phyloP scores from a whole-genome alignment of 306 rosid genomes.

The Abrus precatorius region DNA sequence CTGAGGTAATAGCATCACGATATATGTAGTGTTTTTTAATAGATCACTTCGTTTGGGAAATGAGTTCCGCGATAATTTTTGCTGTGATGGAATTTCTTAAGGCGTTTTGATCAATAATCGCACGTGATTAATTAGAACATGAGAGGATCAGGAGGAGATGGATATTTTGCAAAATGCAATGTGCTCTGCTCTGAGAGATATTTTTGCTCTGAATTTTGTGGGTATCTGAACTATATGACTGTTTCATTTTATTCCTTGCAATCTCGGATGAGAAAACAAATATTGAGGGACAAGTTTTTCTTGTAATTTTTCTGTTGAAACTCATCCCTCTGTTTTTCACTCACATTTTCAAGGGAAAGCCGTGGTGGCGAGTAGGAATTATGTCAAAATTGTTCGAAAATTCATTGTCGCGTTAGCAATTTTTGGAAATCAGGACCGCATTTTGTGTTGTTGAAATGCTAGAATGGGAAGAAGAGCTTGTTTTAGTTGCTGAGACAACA shows the following conservation, averaged over 20 bases:
- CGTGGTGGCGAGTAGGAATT: background rate
- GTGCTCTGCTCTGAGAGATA: constrained; percentile 13
- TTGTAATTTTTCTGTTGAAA: background rate
- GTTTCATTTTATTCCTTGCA: background rate
- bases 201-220: constrained; percentile 1
- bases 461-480: constrained; percentile 33
- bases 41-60: background rate
- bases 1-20: background rate
- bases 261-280: background rate
- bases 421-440: background rate
- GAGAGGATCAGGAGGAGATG: background rate
- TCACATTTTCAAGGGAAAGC: background rate
- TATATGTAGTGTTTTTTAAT: background rate
- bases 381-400: background rate
- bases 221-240: background rate
- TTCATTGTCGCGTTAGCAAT: background rate
- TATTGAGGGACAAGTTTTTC: background rate
- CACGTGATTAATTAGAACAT: background rate
- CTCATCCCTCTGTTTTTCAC: background rate
- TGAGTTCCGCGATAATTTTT: background rate
- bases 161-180: background rate
- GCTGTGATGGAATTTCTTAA: background rate
- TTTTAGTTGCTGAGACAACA: background rate
- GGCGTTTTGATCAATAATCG: constrained; percentile 9
- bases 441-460: constrained; percentile 15